These are phyloP conservation scores for Platanus orientalis DNA, from an alignment of 164 flowering plant species.

Conservation along the genomic window DNA sequence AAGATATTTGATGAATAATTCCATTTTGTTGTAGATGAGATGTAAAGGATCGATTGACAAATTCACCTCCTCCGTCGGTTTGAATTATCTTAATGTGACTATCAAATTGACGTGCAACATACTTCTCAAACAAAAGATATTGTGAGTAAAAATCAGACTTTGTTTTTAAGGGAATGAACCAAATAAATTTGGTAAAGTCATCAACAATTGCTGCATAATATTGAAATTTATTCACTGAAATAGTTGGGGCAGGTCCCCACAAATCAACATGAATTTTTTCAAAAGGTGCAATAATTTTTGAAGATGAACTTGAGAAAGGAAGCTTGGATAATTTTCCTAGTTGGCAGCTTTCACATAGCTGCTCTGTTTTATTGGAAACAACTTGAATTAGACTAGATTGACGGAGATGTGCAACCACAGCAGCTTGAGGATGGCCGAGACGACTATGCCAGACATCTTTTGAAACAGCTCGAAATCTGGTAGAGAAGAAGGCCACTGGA, in stretches of 20 bases:
- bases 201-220: background rate
- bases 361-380: background rate
- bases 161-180: background rate
- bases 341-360: too few relatives aligned
- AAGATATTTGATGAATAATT: too few relatives aligned
- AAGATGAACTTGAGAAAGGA: background rate
- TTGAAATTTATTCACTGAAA: background rate
- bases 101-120: conserved; percentile 1
- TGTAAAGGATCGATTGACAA: background rate
- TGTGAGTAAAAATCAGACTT: background rate
- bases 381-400: background rate
- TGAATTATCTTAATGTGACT: background rate
- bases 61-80: background rate
- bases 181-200: too few relatives aligned
- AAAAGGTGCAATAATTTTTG: background rate
- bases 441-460: background rate
- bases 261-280: conserved; percentile 1
- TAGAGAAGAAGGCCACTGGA: background rate
- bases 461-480: background rate
- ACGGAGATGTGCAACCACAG: background rate
- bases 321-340: background rate
- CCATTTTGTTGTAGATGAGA: background rate
- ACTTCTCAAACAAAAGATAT: background rate
- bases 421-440: background rate
- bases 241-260: background rate